Conservation (phyloP, 192 early-diverging fungal genomes). For the Linnemannia schmuckeri region DNA sequence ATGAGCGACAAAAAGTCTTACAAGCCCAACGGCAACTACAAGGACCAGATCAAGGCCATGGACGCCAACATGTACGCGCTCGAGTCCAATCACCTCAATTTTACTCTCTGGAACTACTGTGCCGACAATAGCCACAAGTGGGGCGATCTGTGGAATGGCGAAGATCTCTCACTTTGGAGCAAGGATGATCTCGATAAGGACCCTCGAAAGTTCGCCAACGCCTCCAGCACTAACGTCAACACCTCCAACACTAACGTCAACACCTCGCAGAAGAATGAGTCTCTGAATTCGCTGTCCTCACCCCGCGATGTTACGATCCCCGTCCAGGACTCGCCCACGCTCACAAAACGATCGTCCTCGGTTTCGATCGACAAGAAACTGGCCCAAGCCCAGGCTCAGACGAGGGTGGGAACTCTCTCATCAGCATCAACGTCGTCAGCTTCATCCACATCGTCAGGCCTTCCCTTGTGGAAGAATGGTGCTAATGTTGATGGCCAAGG, state of each 20-base stretch:
- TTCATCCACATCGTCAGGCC: slow-evolving; percentile 2
- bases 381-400: neutral
- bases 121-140: slow-evolving; percentile 63
- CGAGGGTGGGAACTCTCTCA: slow-evolving; percentile 14
- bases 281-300: neutral
- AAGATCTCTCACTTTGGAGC: slow-evolving; percentile 64
- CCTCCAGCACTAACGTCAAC: slow-evolving; percentile 10
- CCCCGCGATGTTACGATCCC: slow-evolving; percentile 3
- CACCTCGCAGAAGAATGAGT: slow-evolving; percentile 11
- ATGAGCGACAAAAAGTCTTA: slow-evolving; percentile 53
- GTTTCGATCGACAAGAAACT: slow-evolving; percentile 7
- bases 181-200: slow-evolving; percentile 31
- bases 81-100: slow-evolving; percentile 62
- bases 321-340: slow-evolving; percentile 22
- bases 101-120: slow-evolving; percentile 69
- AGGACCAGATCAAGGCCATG: slow-evolving; percentile 67
- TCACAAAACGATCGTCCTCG: slow-evolving; percentile 1
- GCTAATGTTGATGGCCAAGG: neutral
- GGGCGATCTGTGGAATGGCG: slow-evolving; percentile 71
- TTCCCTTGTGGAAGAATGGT: slow-evolving; percentile 4
- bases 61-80: slow-evolving; percentile 65
- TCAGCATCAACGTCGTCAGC: slow-evolving; percentile 5
- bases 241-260: slow-evolving; percentile 5
- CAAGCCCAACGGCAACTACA: slow-evolving; percentile 32
- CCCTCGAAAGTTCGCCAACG: slow-evolving; percentile 2